These are phyloP conservation scores for Wallacemonas sp. DNA, from an alignment of 208 protist genomes.

Conservation along the genomic window DNA sequence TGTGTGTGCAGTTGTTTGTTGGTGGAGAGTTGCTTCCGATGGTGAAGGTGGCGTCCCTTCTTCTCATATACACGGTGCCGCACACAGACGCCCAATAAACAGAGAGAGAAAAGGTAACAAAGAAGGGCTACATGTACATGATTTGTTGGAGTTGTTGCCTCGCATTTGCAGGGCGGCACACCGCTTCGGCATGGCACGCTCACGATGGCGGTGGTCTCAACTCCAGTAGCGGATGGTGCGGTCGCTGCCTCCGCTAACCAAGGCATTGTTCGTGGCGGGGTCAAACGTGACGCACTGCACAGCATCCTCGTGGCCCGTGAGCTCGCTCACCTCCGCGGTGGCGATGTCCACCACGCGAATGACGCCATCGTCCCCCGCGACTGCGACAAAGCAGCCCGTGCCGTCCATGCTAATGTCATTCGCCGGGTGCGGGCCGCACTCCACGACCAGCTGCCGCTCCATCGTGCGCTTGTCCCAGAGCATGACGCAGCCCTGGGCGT, in stretches of 20 bases:
- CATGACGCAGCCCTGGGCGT: constrained; percentile 93
- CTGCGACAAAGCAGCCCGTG: constrained; percentile 81
- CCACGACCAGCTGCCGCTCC: constrained; percentile 51
- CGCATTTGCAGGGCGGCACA: too few species aligned
- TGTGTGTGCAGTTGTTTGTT: constrained; percentile 13
- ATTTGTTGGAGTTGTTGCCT: too few species aligned
- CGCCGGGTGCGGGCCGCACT: constrained; percentile 74
- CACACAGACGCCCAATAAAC: too few species aligned
- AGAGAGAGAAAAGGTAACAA: constrained; percentile 7
- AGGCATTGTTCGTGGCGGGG: constrained; percentile 60
- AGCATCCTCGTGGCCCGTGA: constrained; percentile 78
- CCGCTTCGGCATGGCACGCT: too few species aligned
- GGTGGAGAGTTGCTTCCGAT: neutral
- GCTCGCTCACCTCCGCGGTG: constrained; percentile 70
- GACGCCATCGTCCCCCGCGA: constrained; percentile 93
- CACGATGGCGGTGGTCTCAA: constrained; percentile 32
- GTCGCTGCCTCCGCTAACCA: constrained; percentile 86
- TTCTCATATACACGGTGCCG: too few species aligned
- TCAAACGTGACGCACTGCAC: constrained; percentile 91
- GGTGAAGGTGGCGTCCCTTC: too few species aligned
- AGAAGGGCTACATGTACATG: constrained; percentile 15
- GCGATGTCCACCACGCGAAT: constrained; percentile 95
- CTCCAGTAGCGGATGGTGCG: constrained; percentile 86
- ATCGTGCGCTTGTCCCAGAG: constrained; percentile 85
- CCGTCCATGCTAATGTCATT: constrained; percentile 77